Base-by-base conservation (phyloP, 2,329 filamentous ascomycete species). In the Anisogramma anomala region DNA sequence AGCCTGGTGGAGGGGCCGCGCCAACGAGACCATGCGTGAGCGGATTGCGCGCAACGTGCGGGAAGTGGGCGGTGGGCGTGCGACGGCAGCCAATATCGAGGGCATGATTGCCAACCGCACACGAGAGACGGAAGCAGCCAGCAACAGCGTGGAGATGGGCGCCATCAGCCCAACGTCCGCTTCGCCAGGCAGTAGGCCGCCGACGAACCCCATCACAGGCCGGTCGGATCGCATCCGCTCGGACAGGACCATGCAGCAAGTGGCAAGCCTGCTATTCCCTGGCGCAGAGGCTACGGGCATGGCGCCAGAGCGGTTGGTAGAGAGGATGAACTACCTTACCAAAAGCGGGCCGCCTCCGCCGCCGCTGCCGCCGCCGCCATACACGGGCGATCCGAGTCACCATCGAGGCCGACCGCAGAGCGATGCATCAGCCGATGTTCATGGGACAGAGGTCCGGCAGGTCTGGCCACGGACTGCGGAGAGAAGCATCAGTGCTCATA, bases 1-100 rank as follows among this genome's bases (percentile, higher is more conserved):
- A 0, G 67, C 68, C 5, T 84, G 80, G 80, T 84, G 80, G 80
- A 65, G 63, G 14, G 67, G 72, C 31, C 48, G 50, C 6, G 53
- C 62, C 20, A 57, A 60, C 41, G 54, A 58, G 41, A 56, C 52
- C 36, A 63, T 76, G 59, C 66, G 68, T 36, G 72, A 76, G 46
- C 66, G 65, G 45, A 68, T 77, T 32, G 56, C 65, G 35, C 65
- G 66, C 41, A 76, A 77, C 42, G 72, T 76, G 18, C 60, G 66
- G 18, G 73, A 76, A 50, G 59, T 77, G 13, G 68, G 69, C 26
- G 71, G 71, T 14, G 62, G 63, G 28, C 58, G 60, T 7, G 62
- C 65, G n/a, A 63, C 65, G 1, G 62, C 65, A 6, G 58, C 58
- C 36, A 54, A 65, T 42, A 57, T 65, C 41, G 60, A 70, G 43